These are phyloP conservation scores for Craspedostauros australis DNA, from an alignment of 108 stramenopile genomes.

Conservation along the genomic window DNA sequence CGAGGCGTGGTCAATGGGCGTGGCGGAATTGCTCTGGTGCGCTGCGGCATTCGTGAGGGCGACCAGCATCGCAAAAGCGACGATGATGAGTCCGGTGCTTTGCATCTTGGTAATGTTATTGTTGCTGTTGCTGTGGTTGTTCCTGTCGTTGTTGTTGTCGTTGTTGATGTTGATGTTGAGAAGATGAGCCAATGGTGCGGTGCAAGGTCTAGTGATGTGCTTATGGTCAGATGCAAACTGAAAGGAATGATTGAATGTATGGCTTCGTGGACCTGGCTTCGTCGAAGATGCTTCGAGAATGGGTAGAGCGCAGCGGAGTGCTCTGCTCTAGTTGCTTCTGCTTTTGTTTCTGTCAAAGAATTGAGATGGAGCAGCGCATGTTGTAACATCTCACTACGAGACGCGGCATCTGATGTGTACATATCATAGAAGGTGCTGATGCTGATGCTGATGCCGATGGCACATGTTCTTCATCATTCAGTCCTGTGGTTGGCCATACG, in stretches of 20 bases:
- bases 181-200: not conserved
- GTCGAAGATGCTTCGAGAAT: not conserved
- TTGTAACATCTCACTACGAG: not conserved
- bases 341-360: not conserved
- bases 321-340: not conserved
- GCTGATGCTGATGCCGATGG: not conserved
- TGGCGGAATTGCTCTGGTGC: not conserved
- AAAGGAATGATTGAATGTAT: too few species aligned
- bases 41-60: not conserved
- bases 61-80: not conserved
- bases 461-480: not conserved
- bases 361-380: not conserved
- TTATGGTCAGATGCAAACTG: not conserved
- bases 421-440: not conserved
- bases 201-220: not conserved
- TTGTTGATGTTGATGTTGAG: too few species aligned
- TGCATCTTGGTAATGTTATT: not conserved
- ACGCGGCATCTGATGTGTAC: not conserved
- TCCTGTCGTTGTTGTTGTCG: constrained; percentile 12
- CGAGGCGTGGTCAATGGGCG: not conserved
- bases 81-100: not conserved
- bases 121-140: not conserved
- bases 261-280: not conserved
- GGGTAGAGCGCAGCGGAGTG: not conserved
- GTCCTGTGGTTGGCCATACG: not conserved